Base-by-base conservation (phyloP, 257 asterid genomes). In the Asclepias syriaca region DNA sequence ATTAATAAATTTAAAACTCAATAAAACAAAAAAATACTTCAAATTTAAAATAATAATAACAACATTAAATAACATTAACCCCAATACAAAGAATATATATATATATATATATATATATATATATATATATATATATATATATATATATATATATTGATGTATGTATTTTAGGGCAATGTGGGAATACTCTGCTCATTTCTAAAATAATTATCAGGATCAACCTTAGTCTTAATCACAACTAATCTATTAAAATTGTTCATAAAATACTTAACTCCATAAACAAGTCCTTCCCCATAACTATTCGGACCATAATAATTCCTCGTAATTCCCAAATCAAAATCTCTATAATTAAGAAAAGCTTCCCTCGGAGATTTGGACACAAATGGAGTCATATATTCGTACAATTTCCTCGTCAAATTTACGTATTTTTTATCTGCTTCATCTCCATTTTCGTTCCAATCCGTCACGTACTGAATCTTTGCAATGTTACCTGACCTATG, bases 401-500 rank as follows among this genome's bases (percentile, higher is more conserved):
- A 65, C 3, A 79, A 56, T 2, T 15, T 43, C 13, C 74, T 70
- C 19, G 74, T 74, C 73, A 58, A 67, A 11, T 74, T 58, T 9
- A 79, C n/a, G 61, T 76, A 72, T 10, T 48, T 10, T 12, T 72
- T 22, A 11, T 64, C 75, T 6, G 59, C 73, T 64, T 63, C 70
- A 9, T 14, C 24, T 19, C 78, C 77, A 21, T 51, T 68, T 69
- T 65, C 66, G 8, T 72, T 22, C 84, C 84, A 80, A 5, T 69
- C 69, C 13, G 70, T 32, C 1, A 68, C 60, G 59, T 80, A 76
- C 24, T 75, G 78, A n/a, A 80, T 37, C 73, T 64, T 75, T 39
- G 72, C 77, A 21, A 80, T 60, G 45, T 76, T 80, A 16, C 84
- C 84, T 9, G 80, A 73, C 27, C 84, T 72, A 22, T 80, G 84